These are phyloP conservation scores for Pichia ethanolica DNA, from an alignment of 805 yeast genomes.

Conservation along the genomic window DNA sequence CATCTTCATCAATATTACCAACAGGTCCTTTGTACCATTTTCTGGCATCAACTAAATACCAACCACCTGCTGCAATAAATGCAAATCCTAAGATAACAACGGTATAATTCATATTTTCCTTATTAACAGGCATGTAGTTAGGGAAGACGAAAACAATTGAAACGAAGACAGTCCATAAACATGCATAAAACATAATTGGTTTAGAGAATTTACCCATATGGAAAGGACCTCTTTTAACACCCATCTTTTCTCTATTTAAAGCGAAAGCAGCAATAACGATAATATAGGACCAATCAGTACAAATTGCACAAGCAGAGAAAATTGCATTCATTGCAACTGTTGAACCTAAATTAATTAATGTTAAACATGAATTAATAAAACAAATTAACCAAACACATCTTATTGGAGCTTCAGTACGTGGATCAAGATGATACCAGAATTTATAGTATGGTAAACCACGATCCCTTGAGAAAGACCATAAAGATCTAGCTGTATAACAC, in stretches of 20 bases:
- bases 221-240: constrained; percentile 43
- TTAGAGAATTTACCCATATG: constrained; percentile 37
- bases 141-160: constrained; percentile 48
- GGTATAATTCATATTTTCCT: constrained; percentile 48
- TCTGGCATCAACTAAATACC: constrained; percentile 42
- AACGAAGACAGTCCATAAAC: constrained; percentile 39
- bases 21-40: constrained; percentile 53
- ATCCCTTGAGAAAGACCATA: constrained; percentile 53
- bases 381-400: constrained; percentile 38
- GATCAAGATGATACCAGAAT: constrained; percentile 34
- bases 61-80: constrained; percentile 31
- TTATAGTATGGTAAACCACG: constrained; percentile 43
- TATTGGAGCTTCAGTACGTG: constrained; percentile 36
- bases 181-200: constrained; percentile 34
- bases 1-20: constrained; percentile 38
- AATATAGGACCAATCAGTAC: constrained; percentile 44
- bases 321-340: constrained; percentile 45
- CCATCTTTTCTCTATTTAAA: constrained; percentile 37
- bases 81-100: constrained; percentile 40
- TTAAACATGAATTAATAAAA: constrained; percentile 35
- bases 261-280: constrained; percentile 37
- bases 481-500: constrained; percentile 43
- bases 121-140: constrained; percentile 35
- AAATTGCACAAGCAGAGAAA: constrained; percentile 46
- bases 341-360: constrained; percentile 37